phyloP scores from a whole-genome alignment of 306 rosid genomes.

The Ceratonia siliqua region DNA sequence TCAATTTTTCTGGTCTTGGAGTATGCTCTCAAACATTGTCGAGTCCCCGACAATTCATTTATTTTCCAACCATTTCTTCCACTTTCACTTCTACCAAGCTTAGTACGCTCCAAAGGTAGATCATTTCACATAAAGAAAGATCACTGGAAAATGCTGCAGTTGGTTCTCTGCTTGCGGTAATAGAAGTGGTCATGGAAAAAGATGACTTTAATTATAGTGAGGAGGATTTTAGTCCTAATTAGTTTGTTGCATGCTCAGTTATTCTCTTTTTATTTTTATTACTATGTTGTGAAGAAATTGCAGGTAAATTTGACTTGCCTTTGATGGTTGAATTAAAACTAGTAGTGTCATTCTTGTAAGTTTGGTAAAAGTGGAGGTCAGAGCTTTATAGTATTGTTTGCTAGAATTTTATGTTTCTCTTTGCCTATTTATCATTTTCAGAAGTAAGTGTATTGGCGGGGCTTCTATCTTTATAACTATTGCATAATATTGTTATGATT shows the following conservation, averaged over 20 bases:
- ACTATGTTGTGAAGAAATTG: background rate
- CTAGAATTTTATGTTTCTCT: background rate
- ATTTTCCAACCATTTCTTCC: background rate
- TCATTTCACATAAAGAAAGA: background rate
- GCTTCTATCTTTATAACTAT: background rate
- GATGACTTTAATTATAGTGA: background rate
- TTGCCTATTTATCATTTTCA: background rate
- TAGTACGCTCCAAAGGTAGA: background rate
- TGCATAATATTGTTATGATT: background rate
- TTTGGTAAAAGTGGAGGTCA: background rate
- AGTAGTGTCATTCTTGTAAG: background rate
- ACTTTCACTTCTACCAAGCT: background rate
- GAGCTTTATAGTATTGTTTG: background rate
- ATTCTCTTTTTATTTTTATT: background rate
- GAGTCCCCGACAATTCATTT: background rate
- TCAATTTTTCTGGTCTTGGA: background rate
- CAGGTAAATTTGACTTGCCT: background rate
- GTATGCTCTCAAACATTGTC: background rate
- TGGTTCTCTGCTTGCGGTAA: background rate
- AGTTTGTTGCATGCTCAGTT: background rate
- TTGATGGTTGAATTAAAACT: background rate
- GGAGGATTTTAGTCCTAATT: background rate
- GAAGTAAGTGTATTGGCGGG: background rate
- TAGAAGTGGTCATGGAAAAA: background rate
- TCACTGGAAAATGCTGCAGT: background rate